A percentile compares a stretch with the other conserved stretches of the same genome.
Conservation (phyloP, 257 asterid species). For the Anisodus acutangulus region DNA sequence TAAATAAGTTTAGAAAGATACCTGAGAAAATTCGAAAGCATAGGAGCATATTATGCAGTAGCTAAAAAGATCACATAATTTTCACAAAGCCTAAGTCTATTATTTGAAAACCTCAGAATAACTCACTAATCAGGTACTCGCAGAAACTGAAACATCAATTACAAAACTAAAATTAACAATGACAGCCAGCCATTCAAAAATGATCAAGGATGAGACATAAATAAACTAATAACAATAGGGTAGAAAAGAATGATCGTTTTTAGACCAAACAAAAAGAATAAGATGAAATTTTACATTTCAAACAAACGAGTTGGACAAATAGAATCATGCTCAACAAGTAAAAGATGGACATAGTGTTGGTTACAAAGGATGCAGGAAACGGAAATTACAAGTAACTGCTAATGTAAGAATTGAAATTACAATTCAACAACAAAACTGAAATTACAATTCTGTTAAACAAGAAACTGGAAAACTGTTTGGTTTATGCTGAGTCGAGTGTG, state of each 20-base stretch:
- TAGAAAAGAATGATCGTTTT: neutral
- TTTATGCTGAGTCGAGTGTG: too few relatives aligned
- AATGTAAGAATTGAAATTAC: too few relatives aligned
- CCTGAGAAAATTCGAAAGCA: neutral
- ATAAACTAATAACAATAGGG: neutral
- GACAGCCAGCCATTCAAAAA: neutral
- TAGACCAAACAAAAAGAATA: neutral
- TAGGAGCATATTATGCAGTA: neutral
- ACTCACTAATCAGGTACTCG: neutral
- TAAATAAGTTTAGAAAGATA: neutral
- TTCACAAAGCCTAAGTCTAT: too few relatives aligned
- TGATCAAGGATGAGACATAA: neutral
- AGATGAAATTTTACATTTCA: neutral
- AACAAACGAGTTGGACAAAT: neutral
- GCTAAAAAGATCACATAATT: too few relatives aligned
- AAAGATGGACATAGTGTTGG: neutral
- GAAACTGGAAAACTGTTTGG: too few relatives aligned
- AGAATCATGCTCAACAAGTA: neutral
- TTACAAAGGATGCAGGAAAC: too few relatives aligned
- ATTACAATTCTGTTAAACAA: too few relatives aligned
- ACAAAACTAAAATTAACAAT: neutral
- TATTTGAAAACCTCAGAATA: neutral
- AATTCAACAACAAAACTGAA: too few relatives aligned
- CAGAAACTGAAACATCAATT: neutral
- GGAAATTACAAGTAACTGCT: too few relatives aligned